Conservation (phyloP, 192 early-diverging fungal species). For the Endogone sp. region DNA sequence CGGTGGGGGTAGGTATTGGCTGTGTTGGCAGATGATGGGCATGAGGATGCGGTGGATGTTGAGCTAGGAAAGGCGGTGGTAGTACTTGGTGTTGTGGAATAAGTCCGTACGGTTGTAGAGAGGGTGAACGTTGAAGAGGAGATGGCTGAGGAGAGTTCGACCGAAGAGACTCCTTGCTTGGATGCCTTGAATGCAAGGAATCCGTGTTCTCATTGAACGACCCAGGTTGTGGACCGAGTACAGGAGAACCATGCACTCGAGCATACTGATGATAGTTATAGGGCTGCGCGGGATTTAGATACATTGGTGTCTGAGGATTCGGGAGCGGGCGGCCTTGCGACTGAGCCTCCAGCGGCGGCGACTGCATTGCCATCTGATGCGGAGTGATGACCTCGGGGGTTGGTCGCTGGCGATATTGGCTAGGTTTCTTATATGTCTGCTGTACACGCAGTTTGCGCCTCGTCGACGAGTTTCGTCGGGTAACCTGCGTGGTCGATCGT, state of each 20-base stretch:
- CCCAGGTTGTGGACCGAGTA: not conserved
- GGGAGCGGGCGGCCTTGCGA: not conserved
- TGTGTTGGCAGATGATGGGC: not conserved
- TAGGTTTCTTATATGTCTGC: not conserved
- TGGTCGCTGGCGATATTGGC: not conserved
- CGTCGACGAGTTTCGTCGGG: not conserved
- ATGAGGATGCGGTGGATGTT: not conserved
- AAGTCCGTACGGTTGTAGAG: not conserved
- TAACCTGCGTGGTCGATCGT: not conserved
- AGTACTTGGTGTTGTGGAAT: not conserved
- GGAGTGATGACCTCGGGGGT: not conserved
- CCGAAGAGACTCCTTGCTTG: not conserved
- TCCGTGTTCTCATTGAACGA: too few relatives aligned
- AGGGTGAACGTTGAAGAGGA: not conserved
- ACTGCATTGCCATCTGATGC: not conserved
- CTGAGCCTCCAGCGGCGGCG: not conserved
- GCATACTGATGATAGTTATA: not conserved
- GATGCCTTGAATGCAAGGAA: not conserved
- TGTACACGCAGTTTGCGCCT: not conserved
- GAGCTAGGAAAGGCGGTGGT: not conserved
- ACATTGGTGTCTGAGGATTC: not conserved
- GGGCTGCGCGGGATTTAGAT: not conserved
- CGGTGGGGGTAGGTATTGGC: slow-evolving; percentile 1
- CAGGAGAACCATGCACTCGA: not conserved
- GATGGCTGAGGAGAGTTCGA: not conserved